phyloP scores from a whole-genome alignment of 495 filamentous ascomycete species.

The Hypomontagnella submonticulosa region DNA sequence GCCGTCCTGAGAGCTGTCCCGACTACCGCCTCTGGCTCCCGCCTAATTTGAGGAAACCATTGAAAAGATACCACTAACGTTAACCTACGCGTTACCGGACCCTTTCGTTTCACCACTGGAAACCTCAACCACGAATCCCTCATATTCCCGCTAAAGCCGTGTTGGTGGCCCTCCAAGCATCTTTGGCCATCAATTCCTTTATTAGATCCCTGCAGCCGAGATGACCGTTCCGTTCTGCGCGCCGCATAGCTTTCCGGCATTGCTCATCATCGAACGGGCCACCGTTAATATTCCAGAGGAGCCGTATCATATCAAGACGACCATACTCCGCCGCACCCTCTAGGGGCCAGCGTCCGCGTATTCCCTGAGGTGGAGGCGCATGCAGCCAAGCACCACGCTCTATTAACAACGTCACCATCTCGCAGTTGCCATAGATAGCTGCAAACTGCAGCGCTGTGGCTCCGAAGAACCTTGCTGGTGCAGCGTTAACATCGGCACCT shows the following conservation, averaged over 20 bases:
- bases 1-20: too few relatives aligned
- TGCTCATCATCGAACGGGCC: conserved; percentile 22
- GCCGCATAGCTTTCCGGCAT: conserved; percentile 30
- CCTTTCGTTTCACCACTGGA: too few relatives aligned
- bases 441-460: conserved; percentile 31
- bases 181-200: conserved; percentile 19
- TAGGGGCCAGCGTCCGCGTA: conserved; percentile 31
- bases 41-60: too few relatives aligned
- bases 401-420: conserved; percentile 22
- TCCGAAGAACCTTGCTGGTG: conserved; percentile 4
- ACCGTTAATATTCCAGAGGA: conserved; percentile 22
- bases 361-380: background rate
- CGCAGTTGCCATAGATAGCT: conserved; percentile 18
- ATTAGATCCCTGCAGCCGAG: conserved; percentile 32
- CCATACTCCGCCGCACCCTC: conserved; percentile 36
- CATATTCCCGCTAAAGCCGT: too few relatives aligned
- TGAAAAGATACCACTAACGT: too few relatives aligned
- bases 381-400: conserved; percentile 6
- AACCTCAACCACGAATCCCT: too few relatives aligned
- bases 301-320: conserved; percentile 36
- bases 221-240: conserved; percentile 12
- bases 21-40: too few relatives aligned
- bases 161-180: too few relatives aligned
- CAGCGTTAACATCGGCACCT: conserved; percentile 22
- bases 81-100: too few relatives aligned